Conservation (phyloP, 345 rosid genomes). For the Hypericum androsaemum region DNA sequence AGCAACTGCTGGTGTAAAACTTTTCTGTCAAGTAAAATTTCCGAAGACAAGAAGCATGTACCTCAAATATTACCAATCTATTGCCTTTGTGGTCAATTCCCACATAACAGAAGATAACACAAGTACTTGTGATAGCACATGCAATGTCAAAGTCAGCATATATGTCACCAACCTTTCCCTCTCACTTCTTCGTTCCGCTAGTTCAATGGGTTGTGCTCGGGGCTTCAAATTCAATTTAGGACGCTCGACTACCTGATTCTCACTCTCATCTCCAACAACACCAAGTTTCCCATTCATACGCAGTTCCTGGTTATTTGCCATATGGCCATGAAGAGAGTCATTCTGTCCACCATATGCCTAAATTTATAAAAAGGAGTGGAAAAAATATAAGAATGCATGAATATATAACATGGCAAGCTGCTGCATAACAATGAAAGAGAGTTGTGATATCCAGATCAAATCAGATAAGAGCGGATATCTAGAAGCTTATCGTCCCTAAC, state of each 20-base stretch:
- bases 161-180: slow-evolving; percentile 42
- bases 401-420: no score
- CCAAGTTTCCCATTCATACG: slow-evolving; percentile 27
- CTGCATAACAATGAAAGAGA: no score
- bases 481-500: not conserved
- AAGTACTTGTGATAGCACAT: not conserved
- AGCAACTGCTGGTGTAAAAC: no score
- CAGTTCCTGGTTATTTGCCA: slow-evolving; percentile 20
- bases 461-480: slow-evolving; percentile 11
- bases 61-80: no score
- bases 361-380: slow-evolving; percentile 5
- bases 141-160: not conserved
- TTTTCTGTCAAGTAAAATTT: no score
- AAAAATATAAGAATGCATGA: no score
- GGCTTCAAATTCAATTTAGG: slow-evolving; percentile 60
- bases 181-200: slow-evolving; percentile 37
- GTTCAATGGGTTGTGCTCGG: slow-evolving; percentile 43
- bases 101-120: not conserved
- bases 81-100: no score
- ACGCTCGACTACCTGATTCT: slow-evolving; percentile 43
- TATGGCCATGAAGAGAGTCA: slow-evolving; percentile 14
- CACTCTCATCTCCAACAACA: slow-evolving; percentile 33
- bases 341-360: slow-evolving; percentile 22
- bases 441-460: slow-evolving; percentile 1
- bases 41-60: no score